Evolutionary conservation across 768 basidiomycete species (phyloP).

Genomic region (Dioszegia crocea): DNA sequence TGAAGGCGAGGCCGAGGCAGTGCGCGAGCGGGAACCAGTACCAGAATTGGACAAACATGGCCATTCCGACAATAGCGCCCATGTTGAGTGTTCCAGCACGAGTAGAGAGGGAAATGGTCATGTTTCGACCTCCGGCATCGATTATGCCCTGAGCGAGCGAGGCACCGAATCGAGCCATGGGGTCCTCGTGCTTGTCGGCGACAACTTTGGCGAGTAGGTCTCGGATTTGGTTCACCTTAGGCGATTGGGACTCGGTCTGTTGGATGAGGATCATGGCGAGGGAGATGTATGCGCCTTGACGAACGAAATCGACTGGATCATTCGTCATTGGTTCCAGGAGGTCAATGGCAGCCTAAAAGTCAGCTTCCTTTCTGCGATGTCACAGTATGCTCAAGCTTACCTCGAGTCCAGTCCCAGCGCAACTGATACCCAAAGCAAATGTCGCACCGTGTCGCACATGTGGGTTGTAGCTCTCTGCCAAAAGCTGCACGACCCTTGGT

Average conservation of each 20-base stretch:
- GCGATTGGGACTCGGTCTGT: constrained; percentile 84
- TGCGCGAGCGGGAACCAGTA: constrained; percentile 99
- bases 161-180: constrained; percentile 97
- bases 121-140: constrained; percentile 95
- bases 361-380: background rate
- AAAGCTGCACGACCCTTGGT: constrained; percentile 89
- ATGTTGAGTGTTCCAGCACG: constrained; percentile 89
- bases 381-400: constrained; percentile 52
- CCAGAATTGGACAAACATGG: constrained; percentile 98
- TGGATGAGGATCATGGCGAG: constrained; percentile 96
- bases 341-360: constrained; percentile 78
- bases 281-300: constrained; percentile 93
- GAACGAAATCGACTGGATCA: constrained; percentile 95
- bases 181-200: constrained; percentile 95
- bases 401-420: constrained; percentile 93
- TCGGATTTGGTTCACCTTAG: constrained; percentile 73
- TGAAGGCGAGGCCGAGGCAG: constrained; percentile 84
- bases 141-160: constrained; percentile 93
- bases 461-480: constrained; percentile 98
- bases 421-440: constrained; percentile 91
- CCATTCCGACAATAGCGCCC: constrained; percentile 94
- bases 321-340: constrained; percentile 97
- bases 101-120: constrained; percentile 88
- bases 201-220: constrained; percentile 85
- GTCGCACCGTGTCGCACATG: constrained; percentile 97